Percentiles rank a stretch among this genome's conserved stretches.
These are phyloP conservation scores for Periconia sp. DNA, from an alignment of 2,329 filamentous ascomycete species.

Conservation along the genomic window DNA sequence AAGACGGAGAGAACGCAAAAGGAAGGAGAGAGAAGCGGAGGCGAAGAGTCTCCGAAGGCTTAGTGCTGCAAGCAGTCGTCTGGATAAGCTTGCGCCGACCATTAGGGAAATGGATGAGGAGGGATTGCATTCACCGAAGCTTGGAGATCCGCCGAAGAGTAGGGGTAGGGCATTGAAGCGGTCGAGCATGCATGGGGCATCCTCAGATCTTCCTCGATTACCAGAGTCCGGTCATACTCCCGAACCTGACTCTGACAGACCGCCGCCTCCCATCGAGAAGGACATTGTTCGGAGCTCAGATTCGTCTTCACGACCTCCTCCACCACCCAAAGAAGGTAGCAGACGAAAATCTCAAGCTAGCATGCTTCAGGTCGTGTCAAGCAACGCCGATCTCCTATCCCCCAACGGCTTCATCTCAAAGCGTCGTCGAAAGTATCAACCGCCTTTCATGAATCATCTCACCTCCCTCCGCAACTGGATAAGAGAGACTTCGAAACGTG, in stretches of 20 bases:
- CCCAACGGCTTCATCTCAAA: slow-evolving; percentile 63
- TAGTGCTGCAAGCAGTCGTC: slow-evolving; percentile 85
- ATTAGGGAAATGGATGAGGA: slow-evolving; percentile 82
- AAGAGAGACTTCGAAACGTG: slow-evolving; percentile 61
- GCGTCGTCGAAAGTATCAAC: slow-evolving; percentile 62
- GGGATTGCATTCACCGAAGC: slow-evolving; percentile 56
- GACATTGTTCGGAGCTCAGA: slow-evolving; percentile 76
- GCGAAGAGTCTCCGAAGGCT: slow-evolving; percentile 79
- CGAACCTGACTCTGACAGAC: slow-evolving; percentile 47
- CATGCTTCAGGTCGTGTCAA: slow-evolving; percentile 83
- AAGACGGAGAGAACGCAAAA: slow-evolving; percentile 76
- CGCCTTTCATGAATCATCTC: slow-evolving; percentile 70
- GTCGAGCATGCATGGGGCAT: slow-evolving; percentile 58
- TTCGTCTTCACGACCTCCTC: slow-evolving; percentile 78
- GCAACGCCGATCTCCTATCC: slow-evolving; percentile 66
- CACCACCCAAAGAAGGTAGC: slow-evolving; percentile 78
- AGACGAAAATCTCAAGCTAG: slow-evolving; percentile 79
- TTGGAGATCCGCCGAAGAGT: slow-evolving; percentile 66
- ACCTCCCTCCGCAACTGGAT: slow-evolving; percentile 75
- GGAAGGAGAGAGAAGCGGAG: slow-evolving; percentile 83
- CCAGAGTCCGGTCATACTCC: slow-evolving; percentile 63
- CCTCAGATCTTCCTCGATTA: slow-evolving; percentile 78
- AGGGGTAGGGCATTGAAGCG: slow-evolving; percentile 80
- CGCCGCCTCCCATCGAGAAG: slow-evolving; percentile 78
- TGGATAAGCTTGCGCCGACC: slow-evolving; percentile 80